Evolutionary conservation across 164 flowering plant genomes (phyloP), one percentile per base, ranked within the genome.

Genomic region (Saururus chinensis): DNA sequence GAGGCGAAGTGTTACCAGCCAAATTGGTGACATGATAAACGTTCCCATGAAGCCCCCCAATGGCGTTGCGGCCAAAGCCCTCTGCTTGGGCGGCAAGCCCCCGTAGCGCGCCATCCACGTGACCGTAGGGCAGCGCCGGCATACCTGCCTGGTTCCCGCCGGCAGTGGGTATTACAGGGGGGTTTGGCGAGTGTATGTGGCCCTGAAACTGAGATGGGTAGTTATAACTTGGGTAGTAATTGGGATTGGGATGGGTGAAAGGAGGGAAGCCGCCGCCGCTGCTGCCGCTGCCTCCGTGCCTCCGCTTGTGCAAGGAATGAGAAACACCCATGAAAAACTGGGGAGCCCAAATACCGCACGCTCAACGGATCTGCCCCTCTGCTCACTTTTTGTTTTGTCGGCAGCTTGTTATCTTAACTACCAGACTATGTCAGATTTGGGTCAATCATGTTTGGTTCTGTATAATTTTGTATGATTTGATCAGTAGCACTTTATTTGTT

Each of bases 31-130:
- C 92, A 51, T 66, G 70, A 51, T 75, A 81, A 40, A 87, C 62
- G 6, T 80, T 64, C 24, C 97, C 97, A 55, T 85, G 79, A 49
- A 87, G 80, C 14, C 97, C 97, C 4, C 97, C 97, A 53, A 87
- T 64, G 71, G 97, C 84, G 59, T 41, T 63, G 56, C 85, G 84
- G 19, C 97, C 97, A 62, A 87, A 90, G 21, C 97, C 97, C 74
- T 90, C 87, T 26, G 97, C 95, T 57, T 80, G 83, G 40, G 80
- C 84, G 57, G 95, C 84, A 35, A 89, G 80, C 26, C 84, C 76
- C 9, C 95, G 75, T 24, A 89, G 54, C 68, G 56, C 63, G 66
- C 69, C 73, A 63, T 89, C 96, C 21, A 85, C 87, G 63, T 72
- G 73, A 51, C 74, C 56, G 60, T 89, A 89, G 2, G 93, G 93